phyloP scores from a whole-genome alignment of 306 rosid genomes.

The Pterocarpus macrocarpus region DNA sequence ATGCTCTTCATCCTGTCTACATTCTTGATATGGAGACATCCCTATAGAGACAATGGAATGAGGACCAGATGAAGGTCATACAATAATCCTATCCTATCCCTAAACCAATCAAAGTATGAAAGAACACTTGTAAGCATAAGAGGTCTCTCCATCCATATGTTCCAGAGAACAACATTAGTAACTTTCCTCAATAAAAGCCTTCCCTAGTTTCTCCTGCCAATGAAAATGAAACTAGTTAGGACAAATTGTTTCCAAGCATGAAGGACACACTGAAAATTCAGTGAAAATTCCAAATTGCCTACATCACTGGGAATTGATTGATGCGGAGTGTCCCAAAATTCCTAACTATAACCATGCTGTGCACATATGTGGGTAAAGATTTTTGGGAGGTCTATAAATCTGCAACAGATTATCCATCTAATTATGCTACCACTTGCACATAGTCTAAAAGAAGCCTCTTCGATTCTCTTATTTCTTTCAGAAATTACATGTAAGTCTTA shows the following conservation, averaged over 20 bases:
- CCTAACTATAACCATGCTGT: neutral
- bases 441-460: conserved; percentile 20
- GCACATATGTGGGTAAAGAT: conserved; percentile 2
- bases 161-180: conserved; percentile 1
- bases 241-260: neutral
- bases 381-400: conserved; percentile 23
- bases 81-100: conserved; percentile 4
- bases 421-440: conserved; percentile 17
- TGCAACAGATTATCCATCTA: conserved; percentile 1
- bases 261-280: neutral
- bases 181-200: neutral
- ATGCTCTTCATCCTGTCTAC: neutral
- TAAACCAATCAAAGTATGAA: neutral
- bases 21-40: conserved; percentile 13
- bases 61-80: neutral
- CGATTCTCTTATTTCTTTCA: conserved; percentile 13
- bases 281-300: neutral
- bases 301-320: neutral
- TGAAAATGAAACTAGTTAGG: neutral
- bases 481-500: neutral
- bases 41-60: neutral
- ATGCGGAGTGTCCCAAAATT: neutral
- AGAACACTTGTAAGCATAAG: neutral
- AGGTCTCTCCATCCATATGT: neutral
- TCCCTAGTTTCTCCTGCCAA: neutral